Conservation (phyloP, 1,139 yeast genomes). For the Magnusiomyces tetraspermus region DNA sequence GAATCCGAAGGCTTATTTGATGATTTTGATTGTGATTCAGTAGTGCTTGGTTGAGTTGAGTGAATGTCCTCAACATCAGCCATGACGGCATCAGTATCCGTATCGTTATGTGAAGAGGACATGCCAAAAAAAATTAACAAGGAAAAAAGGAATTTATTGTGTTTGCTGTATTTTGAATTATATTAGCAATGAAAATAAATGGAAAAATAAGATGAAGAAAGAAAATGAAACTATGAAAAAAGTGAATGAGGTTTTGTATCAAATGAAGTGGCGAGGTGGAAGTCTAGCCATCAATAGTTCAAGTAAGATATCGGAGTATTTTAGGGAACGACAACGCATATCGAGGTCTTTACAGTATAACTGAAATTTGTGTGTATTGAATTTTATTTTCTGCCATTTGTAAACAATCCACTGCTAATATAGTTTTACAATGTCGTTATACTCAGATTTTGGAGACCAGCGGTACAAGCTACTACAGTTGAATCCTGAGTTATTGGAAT, state of each 20-base stretch:
- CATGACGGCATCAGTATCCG: background rate
- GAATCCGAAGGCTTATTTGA: background rate
- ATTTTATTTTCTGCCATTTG: background rate
- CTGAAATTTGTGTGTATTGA: too few relatives aligned
- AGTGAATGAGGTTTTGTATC: too few relatives aligned
- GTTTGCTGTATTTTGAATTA: too few relatives aligned
- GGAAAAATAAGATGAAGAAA: too few relatives aligned
- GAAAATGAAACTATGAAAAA: too few relatives aligned
- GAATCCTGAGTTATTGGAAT: conserved; percentile 9
- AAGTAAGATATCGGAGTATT: too few relatives aligned
- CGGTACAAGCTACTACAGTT: conserved; percentile 12
- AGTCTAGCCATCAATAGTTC: too few relatives aligned
- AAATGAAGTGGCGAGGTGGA: too few relatives aligned
- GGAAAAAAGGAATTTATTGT: too few relatives aligned
- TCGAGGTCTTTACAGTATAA: too few relatives aligned
- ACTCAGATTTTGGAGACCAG: conserved; percentile 12
- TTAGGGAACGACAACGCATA: too few relatives aligned
- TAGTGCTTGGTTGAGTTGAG: background rate
- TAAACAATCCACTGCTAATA: background rate
- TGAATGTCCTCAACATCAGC: background rate
- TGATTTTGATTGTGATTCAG: background rate
- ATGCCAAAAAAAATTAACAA: background rate
- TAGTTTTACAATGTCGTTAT: conserved; percentile 14
- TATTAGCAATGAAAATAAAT: too few relatives aligned
- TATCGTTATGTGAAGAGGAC: background rate